Percentiles rank a stretch among this genome's conserved stretches.
Evolutionary conservation across 768 basidiomycete species (phyloP).

Genomic region (Hydnum rufescens): DNA sequence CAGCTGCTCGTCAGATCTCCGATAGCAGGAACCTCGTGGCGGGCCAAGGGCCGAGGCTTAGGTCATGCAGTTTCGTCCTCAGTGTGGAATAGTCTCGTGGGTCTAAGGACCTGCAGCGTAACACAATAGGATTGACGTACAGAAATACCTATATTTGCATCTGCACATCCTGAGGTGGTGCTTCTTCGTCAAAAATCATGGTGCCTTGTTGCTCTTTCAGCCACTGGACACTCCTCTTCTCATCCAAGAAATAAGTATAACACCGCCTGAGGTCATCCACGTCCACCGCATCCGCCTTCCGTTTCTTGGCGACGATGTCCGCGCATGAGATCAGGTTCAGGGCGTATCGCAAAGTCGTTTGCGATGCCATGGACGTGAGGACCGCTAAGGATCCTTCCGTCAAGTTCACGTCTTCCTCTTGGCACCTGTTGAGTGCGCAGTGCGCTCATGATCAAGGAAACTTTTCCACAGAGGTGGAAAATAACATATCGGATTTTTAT

Average conservation of each 20-base stretch:
- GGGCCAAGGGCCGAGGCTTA: too few relatives aligned
- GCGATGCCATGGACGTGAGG: constrained; percentile 71
- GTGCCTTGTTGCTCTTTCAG: constrained; percentile 36
- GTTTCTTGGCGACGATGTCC: constrained; percentile 63
- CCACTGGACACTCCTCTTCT: constrained; percentile 83
- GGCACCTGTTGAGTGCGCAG: constrained; percentile 46
- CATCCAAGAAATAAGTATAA: constrained; percentile 88
- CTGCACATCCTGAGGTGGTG: not conserved
- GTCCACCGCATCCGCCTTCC: constrained; percentile 63
- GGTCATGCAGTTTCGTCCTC: too few relatives aligned
- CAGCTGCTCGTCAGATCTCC: too few relatives aligned
- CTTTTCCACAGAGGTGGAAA: not conserved
- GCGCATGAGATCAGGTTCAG: constrained; percentile 90
- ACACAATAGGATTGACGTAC: too few relatives aligned
- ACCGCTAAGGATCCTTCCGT: constrained; percentile 50
- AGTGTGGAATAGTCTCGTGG: too few relatives aligned
- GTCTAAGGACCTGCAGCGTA: too few relatives aligned
- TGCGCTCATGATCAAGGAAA: not conserved
- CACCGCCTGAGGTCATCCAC: constrained; percentile 69
- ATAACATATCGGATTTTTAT: constrained; percentile 63
- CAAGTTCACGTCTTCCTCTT: constrained; percentile 89
- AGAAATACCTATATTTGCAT: not conserved
- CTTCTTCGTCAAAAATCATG: constrained; percentile 15
- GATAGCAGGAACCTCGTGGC: too few relatives aligned
- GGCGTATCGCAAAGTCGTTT: constrained; percentile 84